Conservation (phyloP, 768 basidiomycete species). For the Lactarius deliciosus region DNA sequence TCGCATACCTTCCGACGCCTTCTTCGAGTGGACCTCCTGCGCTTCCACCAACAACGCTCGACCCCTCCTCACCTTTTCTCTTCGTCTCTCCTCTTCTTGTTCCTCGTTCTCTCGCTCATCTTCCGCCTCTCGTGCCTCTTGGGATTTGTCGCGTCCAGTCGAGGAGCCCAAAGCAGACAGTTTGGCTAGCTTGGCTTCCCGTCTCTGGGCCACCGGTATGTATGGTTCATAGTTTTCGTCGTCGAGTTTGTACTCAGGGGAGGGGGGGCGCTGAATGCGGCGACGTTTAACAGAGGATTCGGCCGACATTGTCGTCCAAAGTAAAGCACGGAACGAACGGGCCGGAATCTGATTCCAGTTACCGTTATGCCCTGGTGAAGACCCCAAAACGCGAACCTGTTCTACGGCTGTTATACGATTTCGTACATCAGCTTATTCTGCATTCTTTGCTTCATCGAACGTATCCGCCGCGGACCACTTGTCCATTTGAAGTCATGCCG, state of each 20-base stretch:
- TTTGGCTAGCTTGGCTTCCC: constrained; percentile 76
- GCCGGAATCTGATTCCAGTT: too few species aligned
- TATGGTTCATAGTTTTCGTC: constrained; percentile 77
- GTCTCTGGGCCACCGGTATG: constrained; percentile 81
- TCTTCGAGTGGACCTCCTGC: constrained; percentile 87
- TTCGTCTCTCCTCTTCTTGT: constrained; percentile 71
- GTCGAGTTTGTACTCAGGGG: constrained; percentile 58
- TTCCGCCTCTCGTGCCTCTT: constrained; percentile 53
- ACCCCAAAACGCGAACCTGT: too few species aligned
- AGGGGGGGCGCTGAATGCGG: constrained; percentile 56
- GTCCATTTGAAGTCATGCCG: constrained; percentile 81
- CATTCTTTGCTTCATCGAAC: too few species aligned
- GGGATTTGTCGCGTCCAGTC: constrained; percentile 51
- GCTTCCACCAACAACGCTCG: constrained; percentile 89
- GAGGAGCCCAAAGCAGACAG: constrained; percentile 61
- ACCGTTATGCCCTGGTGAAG: too few species aligned
- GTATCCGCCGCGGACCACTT: constrained; percentile 60
- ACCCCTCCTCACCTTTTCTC: constrained; percentile 78
- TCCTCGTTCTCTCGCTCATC: constrained; percentile 67
- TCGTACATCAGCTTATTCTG: too few species aligned
- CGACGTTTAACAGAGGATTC: constrained; percentile 44
- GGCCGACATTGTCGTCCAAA: constrained; percentile 28
- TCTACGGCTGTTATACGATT: too few species aligned
- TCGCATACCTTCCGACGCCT: constrained; percentile 72
- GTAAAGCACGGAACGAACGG: constrained; percentile 1